Conservation (phyloP, 2,329 filamentous ascomycete species). For the Calonectria pseudoturangicola region DNA sequence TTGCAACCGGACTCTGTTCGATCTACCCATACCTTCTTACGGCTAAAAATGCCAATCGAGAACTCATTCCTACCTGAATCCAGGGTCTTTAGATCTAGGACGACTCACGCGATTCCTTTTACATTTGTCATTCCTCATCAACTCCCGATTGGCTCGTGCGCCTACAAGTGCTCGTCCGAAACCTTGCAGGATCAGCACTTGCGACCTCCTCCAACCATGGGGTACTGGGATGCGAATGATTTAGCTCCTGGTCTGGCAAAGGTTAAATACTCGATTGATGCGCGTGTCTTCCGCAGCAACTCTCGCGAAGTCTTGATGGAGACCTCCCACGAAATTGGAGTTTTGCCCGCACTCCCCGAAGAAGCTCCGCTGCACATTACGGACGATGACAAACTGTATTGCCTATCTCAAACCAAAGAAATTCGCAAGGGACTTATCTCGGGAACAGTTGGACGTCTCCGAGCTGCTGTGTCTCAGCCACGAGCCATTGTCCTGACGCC, state of each 20-base stretch:
- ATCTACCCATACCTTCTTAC: conserved; percentile 42
- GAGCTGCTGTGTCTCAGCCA: conserved; percentile 39
- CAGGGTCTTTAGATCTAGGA: conserved; percentile 33
- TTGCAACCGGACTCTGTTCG: conserved; percentile 42
- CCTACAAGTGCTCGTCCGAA: conserved; percentile 25
- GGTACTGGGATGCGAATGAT: conserved; percentile 47
- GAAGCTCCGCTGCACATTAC: conserved; percentile 44
- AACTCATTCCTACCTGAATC: conserved; percentile 27
- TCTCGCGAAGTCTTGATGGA: conserved; percentile 25
- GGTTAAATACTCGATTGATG: conserved; percentile 44
- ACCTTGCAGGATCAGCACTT: conserved; percentile 42
- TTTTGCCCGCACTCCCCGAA: conserved; percentile 46
- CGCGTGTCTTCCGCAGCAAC: not conserved
- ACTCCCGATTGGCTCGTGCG: conserved; percentile 44
- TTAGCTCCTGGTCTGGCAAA: conserved; percentile 41
- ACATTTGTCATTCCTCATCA: conserved; percentile 48
- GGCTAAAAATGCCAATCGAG: conserved; percentile 45
- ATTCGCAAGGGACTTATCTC: conserved; percentile 46
- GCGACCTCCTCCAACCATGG: conserved; percentile 46
- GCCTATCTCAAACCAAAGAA: conserved; percentile 41
- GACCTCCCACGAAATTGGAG: conserved; percentile 35
- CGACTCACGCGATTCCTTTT: conserved; percentile 42
- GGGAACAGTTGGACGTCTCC: conserved; percentile 39
- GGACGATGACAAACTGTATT: conserved; percentile 35
- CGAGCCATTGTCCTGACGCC: conserved; percentile 42